Evolutionary conservation across 306 rosid species (phyloP), one percentile per base, ranked within the genome.

Genomic region (Phaseolus lunatus): DNA sequence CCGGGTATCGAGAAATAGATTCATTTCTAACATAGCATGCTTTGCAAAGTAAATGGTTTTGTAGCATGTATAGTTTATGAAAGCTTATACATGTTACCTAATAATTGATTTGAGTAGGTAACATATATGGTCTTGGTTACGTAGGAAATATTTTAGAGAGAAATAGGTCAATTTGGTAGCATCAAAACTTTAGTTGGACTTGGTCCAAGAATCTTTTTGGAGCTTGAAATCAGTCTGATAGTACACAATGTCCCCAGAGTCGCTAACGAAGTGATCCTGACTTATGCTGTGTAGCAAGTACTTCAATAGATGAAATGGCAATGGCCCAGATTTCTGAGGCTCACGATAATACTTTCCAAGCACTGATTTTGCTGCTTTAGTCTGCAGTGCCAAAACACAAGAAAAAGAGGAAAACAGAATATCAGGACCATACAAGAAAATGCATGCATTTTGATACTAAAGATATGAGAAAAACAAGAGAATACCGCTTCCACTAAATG

Each of bases 341-440:
- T 96, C 94, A 5, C 99, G 72, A 29, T 92, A 96, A 72, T 96
- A 96, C 69, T 91, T 89, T 45, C 99, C 98, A 2, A 96, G 87
- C 75, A 91, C 93, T 20, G 81, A 74, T 67, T 84, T 91, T 7
- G 97, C 98, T 27, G 96, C 89, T 80, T 78, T 45, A 19, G 99
- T 96, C 99, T 96, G 87, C 78, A 67, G 1, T 39, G 31, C 5
- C 2, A 39, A 8, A 5, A 58, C 0, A 18, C 47, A 1, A 54
- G 13, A 2, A 49, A 31, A 18, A 45, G 49, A 29, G 37, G 27
- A 24, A 63, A 19, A 5, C 5, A 12, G 9, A 10, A 65, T 5
- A 2, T 33, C 8, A 62, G 15, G 3, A 31, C 15, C 24, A 62
- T n/a, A 3, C 7, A 62, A 33, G 13, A 0, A 62, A 54, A 16